These are phyloP conservation scores for Phytophthora melonis DNA, from an alignment of 352 stramenopile species.

Conservation along the genomic window DNA sequence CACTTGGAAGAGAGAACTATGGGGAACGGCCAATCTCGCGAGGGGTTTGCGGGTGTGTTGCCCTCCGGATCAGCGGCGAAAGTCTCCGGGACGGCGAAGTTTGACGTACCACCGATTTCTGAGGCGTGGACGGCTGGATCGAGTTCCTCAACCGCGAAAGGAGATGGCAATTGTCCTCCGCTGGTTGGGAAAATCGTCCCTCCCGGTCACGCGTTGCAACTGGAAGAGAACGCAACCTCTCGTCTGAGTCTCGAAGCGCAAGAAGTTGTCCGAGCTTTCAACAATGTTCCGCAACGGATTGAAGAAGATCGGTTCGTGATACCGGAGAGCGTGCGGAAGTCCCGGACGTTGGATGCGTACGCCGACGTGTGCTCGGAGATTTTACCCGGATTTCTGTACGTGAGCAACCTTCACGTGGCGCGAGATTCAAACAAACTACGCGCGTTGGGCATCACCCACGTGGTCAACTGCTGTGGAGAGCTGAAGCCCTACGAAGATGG, in stretches of 20 bases:
- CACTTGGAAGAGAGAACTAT: constrained; percentile 18
- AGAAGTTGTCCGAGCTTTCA: constrained; percentile 16
- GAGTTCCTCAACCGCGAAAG: neutral
- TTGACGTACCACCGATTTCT: constrained; percentile 20
- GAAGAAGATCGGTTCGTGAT: constrained; percentile 43
- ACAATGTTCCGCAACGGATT: constrained; percentile 1
- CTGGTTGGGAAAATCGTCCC: constrained; percentile 25
- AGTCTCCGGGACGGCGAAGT: constrained; percentile 12
- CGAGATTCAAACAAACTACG: constrained; percentile 34
- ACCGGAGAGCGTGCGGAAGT: constrained; percentile 75
- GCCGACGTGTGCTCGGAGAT: constrained; percentile 70
- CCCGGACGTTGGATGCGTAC: constrained; percentile 46
- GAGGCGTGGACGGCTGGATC: constrained; percentile 24
- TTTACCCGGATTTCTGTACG: constrained; percentile 57
- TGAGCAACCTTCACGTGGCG: constrained; percentile 64
- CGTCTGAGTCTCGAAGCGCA: constrained; percentile 14
- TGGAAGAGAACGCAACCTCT: constrained; percentile 14
- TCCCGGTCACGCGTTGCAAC: constrained; percentile 33
- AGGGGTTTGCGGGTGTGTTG: constrained; percentile 44
- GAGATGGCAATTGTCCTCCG: neutral
- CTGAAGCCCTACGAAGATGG: constrained; percentile 26
- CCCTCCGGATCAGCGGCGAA: constrained; percentile 27
- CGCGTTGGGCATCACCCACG: constrained; percentile 57
- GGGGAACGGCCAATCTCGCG: constrained; percentile 43
- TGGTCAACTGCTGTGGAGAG: constrained; percentile 69